A percentile compares a stretch with the other conserved stretches of the same genome.
Conservation (phyloP, 768 basidiomycete species). For the Hysterangium stoloniferum region DNA sequence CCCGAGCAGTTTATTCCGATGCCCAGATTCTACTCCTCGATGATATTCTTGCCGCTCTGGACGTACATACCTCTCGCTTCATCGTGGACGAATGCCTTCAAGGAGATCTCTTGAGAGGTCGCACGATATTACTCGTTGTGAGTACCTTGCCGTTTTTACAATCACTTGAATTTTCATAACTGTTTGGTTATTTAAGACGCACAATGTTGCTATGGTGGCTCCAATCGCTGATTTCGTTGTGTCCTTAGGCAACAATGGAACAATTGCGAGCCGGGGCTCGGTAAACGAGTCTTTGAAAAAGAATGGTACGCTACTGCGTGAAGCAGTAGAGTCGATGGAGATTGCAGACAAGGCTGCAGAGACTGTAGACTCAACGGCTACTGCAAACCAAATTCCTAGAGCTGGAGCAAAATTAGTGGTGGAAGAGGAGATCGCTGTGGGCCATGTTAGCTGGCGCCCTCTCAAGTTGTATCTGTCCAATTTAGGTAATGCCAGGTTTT, state of each 20-base stretch:
- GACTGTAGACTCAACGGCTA: slow-evolving; percentile 11
- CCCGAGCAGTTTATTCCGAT: slow-evolving; percentile 38
- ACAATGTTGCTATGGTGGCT: slow-evolving; percentile 17
- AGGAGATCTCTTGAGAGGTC: slow-evolving; percentile 37
- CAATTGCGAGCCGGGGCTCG: slow-evolving; percentile 14
- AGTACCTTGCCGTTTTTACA: slow-evolving; percentile 12
- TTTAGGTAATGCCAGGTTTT: slow-evolving; percentile 14
- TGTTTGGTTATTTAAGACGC: slow-evolving; percentile 10
- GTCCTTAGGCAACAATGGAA: slow-evolving; percentile 15
- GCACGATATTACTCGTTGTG: slow-evolving; percentile 49
- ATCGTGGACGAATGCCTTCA: slow-evolving; percentile 44
- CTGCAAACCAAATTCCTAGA: background rate
- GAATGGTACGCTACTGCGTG: slow-evolving; percentile 11
- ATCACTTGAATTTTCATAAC: background rate
- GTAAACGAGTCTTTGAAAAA: slow-evolving; percentile 16
- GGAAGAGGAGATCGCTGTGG: slow-evolving; percentile 2
- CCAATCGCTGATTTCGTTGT: slow-evolving; percentile 18
- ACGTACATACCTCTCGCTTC: slow-evolving; percentile 43
- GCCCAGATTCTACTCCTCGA: slow-evolving; percentile 33
- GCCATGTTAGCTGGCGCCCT: slow-evolving; percentile 4
- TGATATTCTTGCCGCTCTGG: slow-evolving; percentile 38
- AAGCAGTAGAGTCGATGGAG: slow-evolving; percentile 13
- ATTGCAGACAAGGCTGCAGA: slow-evolving; percentile 14
- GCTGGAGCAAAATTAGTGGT: background rate
- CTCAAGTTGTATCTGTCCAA: slow-evolving; percentile 10